Conservation (phyloP, 2,329 filamentous ascomycete species). For the Pyrenophora tritici-repentis region DNA sequence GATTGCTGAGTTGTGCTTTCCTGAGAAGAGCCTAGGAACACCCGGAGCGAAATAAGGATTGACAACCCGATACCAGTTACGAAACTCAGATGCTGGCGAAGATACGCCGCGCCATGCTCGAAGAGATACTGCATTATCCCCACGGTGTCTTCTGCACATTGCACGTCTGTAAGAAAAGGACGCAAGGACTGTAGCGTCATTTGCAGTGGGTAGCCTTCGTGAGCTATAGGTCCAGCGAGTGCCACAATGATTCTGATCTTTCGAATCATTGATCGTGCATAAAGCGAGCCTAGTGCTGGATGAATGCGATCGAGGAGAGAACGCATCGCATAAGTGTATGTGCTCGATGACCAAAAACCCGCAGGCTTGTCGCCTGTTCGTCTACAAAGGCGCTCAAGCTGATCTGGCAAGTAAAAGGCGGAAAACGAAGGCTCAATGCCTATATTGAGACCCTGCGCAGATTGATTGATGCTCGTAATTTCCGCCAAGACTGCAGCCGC, state of each 20-base stretch:
- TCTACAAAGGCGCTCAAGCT: conserved; percentile 78
- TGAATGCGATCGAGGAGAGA: conserved; percentile 81
- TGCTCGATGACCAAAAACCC: conserved; percentile 74
- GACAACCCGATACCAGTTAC: conserved; percentile 80
- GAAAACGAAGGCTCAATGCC: conserved; percentile 88
- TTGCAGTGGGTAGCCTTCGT: conserved; percentile 81
- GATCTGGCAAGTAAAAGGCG: conserved; percentile 73
- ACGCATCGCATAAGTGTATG: conserved; percentile 75
- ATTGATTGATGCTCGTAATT: conserved; percentile 72
- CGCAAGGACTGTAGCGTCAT: conserved; percentile 84
- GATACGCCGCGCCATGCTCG: conserved; percentile 66
- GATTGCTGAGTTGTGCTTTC: conserved; percentile 83
- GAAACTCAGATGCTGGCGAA: conserved; percentile 72
- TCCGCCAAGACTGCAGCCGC: conserved; percentile 68
- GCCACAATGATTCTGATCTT: conserved; percentile 83
- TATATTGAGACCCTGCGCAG: conserved; percentile 67
- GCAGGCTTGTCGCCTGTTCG: conserved; percentile 65
- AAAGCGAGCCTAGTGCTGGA: conserved; percentile 80
- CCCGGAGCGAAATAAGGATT: conserved; percentile 75
- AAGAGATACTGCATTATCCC: conserved; percentile 87
- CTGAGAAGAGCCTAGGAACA: conserved; percentile 75
- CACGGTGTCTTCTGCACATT: conserved; percentile 89
- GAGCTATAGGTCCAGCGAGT: conserved; percentile 73
- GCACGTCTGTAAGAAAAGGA: conserved; percentile 77
- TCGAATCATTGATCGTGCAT: conserved; percentile 83